Evolutionary conservation across 140 eudicot species (phyloP).

Genomic region (Anethum foeniculum): DNA sequence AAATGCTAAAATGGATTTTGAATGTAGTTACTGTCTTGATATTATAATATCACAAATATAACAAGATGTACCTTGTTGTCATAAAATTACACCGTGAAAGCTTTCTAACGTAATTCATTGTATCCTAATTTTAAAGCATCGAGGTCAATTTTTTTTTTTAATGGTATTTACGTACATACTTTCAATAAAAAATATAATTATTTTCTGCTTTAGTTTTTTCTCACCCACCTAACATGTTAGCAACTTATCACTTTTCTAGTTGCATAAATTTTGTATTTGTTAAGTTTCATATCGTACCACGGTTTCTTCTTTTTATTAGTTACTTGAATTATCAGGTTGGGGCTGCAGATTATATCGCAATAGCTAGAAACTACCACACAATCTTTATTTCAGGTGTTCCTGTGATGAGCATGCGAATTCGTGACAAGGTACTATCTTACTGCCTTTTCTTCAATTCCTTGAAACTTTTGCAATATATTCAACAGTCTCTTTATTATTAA

Average conservation of each 20-base stretch:
- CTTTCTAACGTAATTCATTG: neutral
- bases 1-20: neutral
- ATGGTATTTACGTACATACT: neutral
- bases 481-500: neutral
- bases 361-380: conserved; percentile 80
- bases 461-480: neutral
- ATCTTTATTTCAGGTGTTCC: conserved; percentile 84
- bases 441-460: neutral
- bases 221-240: neutral
- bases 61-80: neutral
- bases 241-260: neutral
- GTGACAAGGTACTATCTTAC: conserved; percentile 68
- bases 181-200: neutral
- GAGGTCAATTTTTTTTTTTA: too few species aligned
- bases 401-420: conserved; percentile 91
- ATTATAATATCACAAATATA: neutral
- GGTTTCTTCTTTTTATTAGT: conserved; percentile 7
- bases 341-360: conserved; percentile 93
- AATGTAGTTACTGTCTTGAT: neutral
- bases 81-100: neutral
- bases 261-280: neutral
- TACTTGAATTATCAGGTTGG: conserved; percentile 53
- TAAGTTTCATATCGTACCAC: neutral
- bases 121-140: neutral
- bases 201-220: neutral